These are phyloP conservation scores for Chrysanthemum makinoi DNA, from an alignment of 129 eudicot genomes.

Conservation along the genomic window DNA sequence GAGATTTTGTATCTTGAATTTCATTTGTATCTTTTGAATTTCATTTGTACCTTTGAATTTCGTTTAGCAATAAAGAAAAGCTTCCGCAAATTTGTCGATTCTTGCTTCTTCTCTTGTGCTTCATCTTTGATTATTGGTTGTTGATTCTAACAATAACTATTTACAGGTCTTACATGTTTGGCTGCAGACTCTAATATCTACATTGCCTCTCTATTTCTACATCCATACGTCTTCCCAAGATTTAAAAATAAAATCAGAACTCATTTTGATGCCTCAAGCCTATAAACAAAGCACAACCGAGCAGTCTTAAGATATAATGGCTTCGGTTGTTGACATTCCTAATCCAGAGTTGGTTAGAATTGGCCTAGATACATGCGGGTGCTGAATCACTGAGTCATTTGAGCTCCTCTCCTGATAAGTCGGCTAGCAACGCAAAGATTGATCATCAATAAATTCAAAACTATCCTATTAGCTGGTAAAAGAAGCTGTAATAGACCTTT, in stretches of 20 bases:
- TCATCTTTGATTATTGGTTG: too few relatives aligned
- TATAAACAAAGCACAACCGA: too few relatives aligned
- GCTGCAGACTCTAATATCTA: conserved; percentile 3
- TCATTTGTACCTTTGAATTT: too few relatives aligned
- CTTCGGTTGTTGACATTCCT: conserved; percentile 9
- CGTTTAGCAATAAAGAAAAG: too few relatives aligned
- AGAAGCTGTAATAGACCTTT: too few relatives aligned
- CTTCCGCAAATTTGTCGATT: too few relatives aligned
- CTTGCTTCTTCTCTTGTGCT: too few relatives aligned
- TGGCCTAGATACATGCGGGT: conserved; percentile 39
- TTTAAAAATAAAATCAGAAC: conserved; percentile 1
- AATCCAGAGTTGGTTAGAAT: conserved; percentile 25
- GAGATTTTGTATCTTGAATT: too few relatives aligned
- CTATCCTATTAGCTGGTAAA: neutral
- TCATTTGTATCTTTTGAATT: too few relatives aligned
- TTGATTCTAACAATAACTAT: too few relatives aligned
- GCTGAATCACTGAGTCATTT: conserved; percentile 73
- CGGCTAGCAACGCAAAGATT: conserved; percentile 44
- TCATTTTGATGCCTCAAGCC: neutral
- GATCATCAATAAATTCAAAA: conserved; percentile 13
- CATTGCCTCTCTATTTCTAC: conserved; percentile 4
- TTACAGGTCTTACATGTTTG: conserved; percentile 11
- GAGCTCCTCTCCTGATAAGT: conserved; percentile 43
- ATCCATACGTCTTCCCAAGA: neutral
- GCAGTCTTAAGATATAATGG: neutral